These are phyloP conservation scores for Sugiyamaella sp. DNA, from an alignment of 1,139 yeast species.

Conservation along the genomic window DNA sequence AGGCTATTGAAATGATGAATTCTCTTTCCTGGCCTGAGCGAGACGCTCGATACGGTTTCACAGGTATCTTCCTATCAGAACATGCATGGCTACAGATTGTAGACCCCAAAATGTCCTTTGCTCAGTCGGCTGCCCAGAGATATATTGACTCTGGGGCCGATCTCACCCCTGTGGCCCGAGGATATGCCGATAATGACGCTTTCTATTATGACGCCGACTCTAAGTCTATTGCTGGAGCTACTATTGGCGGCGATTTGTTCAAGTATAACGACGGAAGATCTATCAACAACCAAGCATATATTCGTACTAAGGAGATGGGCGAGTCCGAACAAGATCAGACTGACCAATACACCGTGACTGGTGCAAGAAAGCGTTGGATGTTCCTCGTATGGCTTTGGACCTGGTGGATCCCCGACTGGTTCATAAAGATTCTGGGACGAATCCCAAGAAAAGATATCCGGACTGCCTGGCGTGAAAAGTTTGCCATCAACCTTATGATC, in stretches of 20 bases:
- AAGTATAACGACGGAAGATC: conserved; percentile 39
- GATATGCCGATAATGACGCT: conserved; percentile 37
- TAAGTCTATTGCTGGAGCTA: conserved; percentile 41
- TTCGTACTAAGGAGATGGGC: conserved; percentile 39
- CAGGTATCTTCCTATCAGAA: conserved; percentile 48
- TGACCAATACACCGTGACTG: conserved; percentile 36
- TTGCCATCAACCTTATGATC: conserved; percentile 47
- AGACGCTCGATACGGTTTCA: conserved; percentile 46
- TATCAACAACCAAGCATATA: conserved; percentile 36
- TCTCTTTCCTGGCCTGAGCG: conserved; percentile 44
- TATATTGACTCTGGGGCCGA: conserved; percentile 36
- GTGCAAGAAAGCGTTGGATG: conserved; percentile 43
- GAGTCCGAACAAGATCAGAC: conserved; percentile 43
- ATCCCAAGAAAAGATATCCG: conserved; percentile 45
- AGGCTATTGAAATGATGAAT: conserved; percentile 39
- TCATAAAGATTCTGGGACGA: conserved; percentile 40
- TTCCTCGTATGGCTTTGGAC: conserved; percentile 44
- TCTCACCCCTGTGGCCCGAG: conserved; percentile 20
- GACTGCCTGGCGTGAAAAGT: conserved; percentile 49
- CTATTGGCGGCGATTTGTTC: conserved; percentile 45
- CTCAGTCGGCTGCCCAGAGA: conserved; percentile 36
- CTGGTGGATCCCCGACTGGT: conserved; percentile 47
- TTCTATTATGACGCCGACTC: conserved; percentile 42
- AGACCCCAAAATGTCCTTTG: conserved; percentile 45
- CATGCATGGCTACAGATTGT: conserved; percentile 47